phyloP scores from a whole-genome alignment of 2,329 filamentous ascomycete genomes.

The Rhexocercosporidium sp. region DNA sequence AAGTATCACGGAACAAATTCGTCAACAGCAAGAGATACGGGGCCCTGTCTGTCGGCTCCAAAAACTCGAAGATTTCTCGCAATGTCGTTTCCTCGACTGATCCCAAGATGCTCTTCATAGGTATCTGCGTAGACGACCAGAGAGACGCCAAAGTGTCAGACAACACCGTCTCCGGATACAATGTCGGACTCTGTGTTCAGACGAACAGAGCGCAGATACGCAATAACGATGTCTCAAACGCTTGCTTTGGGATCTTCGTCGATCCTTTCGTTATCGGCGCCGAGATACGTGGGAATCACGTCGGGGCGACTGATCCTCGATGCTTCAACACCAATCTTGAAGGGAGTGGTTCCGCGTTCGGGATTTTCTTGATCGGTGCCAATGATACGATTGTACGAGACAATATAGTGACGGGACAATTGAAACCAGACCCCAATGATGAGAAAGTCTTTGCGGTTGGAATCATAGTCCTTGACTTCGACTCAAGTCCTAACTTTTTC shows the following conservation, averaged over 20 bases:
- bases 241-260: slow-evolving; percentile 43
- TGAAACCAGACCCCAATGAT: slow-evolving; percentile 12
- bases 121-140: slow-evolving; percentile 45
- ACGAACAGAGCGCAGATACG: slow-evolving; percentile 42
- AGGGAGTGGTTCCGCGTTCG: slow-evolving; percentile 22
- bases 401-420: slow-evolving; percentile 40
- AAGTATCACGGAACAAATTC: slow-evolving; percentile 39
- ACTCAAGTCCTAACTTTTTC: background rate
- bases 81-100: slow-evolving; percentile 39
- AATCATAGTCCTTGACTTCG: slow-evolving; percentile 8
- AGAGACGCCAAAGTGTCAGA: slow-evolving; percentile 37
- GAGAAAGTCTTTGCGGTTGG: background rate
- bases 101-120: slow-evolving; percentile 36
- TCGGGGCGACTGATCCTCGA: slow-evolving; percentile 28
- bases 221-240: slow-evolving; percentile 42
- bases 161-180: slow-evolving; percentile 43
- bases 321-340: slow-evolving; percentile 26
- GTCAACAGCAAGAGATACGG: slow-evolving; percentile 42
- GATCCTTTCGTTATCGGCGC: slow-evolving; percentile 43
- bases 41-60: slow-evolving; percentile 45
- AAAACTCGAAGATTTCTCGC: slow-evolving; percentile 37
- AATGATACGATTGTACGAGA: slow-evolving; percentile 38
- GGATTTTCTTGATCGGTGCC: slow-evolving; percentile 41
- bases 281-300: slow-evolving; percentile 40
- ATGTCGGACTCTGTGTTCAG: slow-evolving; percentile 45